Conservation (phyloP, 345 rosid species). For the Populus alba region DNA sequence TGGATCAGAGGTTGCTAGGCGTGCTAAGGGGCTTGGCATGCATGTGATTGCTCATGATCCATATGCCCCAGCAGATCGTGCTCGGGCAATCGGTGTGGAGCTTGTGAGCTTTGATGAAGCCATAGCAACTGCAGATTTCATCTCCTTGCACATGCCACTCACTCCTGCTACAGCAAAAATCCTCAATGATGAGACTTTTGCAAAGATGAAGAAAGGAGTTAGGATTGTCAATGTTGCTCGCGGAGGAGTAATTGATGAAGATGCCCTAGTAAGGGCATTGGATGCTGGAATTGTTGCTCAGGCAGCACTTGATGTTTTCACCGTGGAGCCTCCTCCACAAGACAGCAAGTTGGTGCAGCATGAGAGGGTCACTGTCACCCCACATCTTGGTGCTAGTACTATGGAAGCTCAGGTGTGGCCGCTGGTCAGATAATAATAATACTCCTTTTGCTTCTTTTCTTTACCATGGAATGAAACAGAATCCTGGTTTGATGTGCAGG, state of each 20-base stretch:
- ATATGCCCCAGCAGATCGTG: conserved; percentile 25
- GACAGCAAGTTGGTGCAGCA: conserved; percentile 29
- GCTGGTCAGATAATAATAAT: neutral
- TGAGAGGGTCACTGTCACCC: conserved; percentile 26
- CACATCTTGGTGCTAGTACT: conserved; percentile 37
- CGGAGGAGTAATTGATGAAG: conserved; percentile 34
- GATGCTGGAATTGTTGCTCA: conserved; percentile 36
- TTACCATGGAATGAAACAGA: neutral
- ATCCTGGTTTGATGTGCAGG: conserved; percentile 13
- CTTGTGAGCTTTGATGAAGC: conserved; percentile 21
- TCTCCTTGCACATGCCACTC: conserved; percentile 38
- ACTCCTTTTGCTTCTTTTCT: neutral
- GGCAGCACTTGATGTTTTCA: conserved; percentile 34
- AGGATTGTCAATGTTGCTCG: conserved; percentile 32
- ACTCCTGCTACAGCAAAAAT: conserved; percentile 25
- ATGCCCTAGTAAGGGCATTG: conserved; percentile 26
- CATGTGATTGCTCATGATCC: conserved; percentile 32
- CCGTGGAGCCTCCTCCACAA: conserved; percentile 22
- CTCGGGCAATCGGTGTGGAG: conserved; percentile 23
- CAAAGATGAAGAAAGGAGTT: conserved; percentile 35
- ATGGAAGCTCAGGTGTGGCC: conserved; percentile 25
- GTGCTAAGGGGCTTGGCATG: conserved; percentile 34
- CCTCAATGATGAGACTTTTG: conserved; percentile 28
- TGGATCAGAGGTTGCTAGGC: conserved; percentile 26
- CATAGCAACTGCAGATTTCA: conserved; percentile 23